Base-by-base conservation (phyloP, 352 stramenopile species). In the Aphanomyces euteiches region DNA sequence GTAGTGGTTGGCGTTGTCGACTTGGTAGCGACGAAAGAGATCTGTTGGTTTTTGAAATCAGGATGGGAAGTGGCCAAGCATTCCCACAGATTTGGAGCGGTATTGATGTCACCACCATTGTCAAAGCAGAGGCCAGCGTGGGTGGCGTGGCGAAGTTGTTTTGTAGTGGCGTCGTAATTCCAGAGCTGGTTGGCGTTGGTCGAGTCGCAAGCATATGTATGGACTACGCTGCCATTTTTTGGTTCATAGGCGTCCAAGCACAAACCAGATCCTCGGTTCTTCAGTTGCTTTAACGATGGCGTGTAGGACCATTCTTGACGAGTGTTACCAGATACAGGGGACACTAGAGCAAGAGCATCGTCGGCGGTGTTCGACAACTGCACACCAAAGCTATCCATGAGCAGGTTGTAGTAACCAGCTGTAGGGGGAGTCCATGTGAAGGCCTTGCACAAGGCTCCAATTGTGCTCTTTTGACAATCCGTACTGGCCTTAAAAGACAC, bases 401-500 rank as follows among this genome's bases (percentile, higher is more conserved):
- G 2, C 28, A 28, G 2, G 28, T 28, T 28, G 28, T 28, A 28
- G 28, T 28, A 28, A 28, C 28, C 28, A 28, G 28, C 28, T 28
- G 28, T 28, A 28, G 21, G 17, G 3, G 47, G 19, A 59, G 19
- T 34, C 19, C 39, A 59, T 7, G 36, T 19, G 19, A 59, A 59
- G 10, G 15, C 15, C 50, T 37, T 5, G 50, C 50, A 59, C 19
- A 59, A 34, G 4, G 5, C 19, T 19, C 50, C 50, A 12, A 59
- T 19, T 12, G 13, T 59, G 4, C 39, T 59, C 28, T 28, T 28
- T 37, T 90, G 67, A 73, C 88, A 96, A 65, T 93, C 84, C 8
- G 78, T 86, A 4, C 89, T 76, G 3, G 85, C 79, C 47, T 86
- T 89, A 56, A 91, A 73, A 4, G 81, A 87, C 15, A 96, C 72